Evolutionary conservation across 2,329 filamentous ascomycete genomes (phyloP).

Genomic region (Sclerotinia minor): DNA sequence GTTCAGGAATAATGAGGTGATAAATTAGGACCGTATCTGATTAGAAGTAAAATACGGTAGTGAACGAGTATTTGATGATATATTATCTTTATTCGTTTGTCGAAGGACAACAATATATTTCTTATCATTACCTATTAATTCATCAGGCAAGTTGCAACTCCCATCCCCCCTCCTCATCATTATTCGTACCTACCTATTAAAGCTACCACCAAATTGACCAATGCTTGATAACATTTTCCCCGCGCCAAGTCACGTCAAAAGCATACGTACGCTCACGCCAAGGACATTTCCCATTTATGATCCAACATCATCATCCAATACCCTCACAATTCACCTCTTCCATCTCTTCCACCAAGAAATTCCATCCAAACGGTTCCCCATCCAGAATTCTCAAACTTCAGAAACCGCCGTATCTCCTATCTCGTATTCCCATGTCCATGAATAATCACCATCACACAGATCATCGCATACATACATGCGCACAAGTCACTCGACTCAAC

Average conservation of each 20-base stretch:
- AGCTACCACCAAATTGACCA: no score
- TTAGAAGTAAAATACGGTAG: neutral
- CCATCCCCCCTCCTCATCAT: neutral
- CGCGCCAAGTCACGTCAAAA: slow-evolving; percentile 13
- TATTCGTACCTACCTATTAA: neutral
- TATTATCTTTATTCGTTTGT: neutral
- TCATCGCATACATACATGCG: no score
- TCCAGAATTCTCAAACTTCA: neutral
- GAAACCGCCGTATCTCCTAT: no score
- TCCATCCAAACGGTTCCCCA: neutral
- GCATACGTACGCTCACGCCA: neutral
- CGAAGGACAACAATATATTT: neutral
- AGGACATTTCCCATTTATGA: neutral
- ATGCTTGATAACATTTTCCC: neutral
- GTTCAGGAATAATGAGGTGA: neutral
- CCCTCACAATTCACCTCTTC: neutral
- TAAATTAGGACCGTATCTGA: neutral
- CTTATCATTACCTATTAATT: neutral
- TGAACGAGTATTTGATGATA: neutral
- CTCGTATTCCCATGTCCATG: no score
- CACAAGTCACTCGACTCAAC: no score
- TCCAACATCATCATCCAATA: no score
- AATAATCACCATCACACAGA: no score
- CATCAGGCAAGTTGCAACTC: neutral
- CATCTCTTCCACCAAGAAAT: neutral